These are phyloP conservation scores for Trametes meyenii DNA, from an alignment of 768 basidiomycete species.

Conservation along the genomic window DNA sequence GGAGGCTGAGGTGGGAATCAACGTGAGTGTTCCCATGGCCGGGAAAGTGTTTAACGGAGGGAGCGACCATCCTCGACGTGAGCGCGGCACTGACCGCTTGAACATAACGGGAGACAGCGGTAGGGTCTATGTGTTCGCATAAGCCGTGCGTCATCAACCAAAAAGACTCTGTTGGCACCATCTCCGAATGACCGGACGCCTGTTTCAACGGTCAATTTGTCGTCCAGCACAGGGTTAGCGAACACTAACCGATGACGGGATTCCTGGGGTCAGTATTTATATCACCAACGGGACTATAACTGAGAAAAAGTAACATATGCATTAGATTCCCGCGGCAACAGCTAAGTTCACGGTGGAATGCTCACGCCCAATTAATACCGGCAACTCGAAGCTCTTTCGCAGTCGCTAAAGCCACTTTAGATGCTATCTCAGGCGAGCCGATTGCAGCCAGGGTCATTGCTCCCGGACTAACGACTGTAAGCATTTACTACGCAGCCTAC, in stretches of 20 bases:
- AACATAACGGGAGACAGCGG: constrained; percentile 51
- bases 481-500: neutral
- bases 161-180: constrained; percentile 38
- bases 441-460: constrained; percentile 74
- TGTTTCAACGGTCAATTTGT: constrained; percentile 25
- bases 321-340: neutral
- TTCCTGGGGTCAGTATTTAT: constrained; percentile 71
- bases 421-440: constrained; percentile 45
- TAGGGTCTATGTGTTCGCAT: constrained; percentile 46
- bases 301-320: neutral
- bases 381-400: constrained; percentile 58
- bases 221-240: neutral
- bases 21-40: constrained; percentile 76
- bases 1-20: constrained; percentile 71
- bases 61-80: constrained; percentile 51
- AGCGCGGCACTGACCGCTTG: constrained; percentile 53
- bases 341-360: neutral
- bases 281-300: constrained; percentile 65
- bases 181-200: constrained; percentile 75
- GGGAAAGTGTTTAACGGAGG: constrained; percentile 72
- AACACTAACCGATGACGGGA: constrained; percentile 64
- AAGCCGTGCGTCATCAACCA: neutral
- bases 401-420: constrained; percentile 51
- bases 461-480: constrained; percentile 52
- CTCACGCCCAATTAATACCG: constrained; percentile 72